These are phyloP conservation scores for Candida gigantensis DNA, from an alignment of 1,139 yeast genomes.

Conservation along the genomic window DNA sequence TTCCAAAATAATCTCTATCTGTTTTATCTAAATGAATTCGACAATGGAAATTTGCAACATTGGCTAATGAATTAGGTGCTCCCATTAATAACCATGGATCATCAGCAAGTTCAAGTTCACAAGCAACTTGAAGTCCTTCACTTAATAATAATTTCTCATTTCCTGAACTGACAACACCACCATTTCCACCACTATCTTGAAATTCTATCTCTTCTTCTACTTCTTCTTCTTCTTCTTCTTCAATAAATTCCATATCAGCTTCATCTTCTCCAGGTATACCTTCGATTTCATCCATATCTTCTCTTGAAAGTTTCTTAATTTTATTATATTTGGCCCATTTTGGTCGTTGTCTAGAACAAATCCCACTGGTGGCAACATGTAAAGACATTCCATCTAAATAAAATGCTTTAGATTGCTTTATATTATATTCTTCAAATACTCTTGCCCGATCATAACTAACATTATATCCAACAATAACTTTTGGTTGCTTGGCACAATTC, in stretches of 20 bases:
- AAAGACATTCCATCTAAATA: conserved; percentile 90
- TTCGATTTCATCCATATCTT: conserved; percentile 7
- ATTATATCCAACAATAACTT: conserved; percentile 83
- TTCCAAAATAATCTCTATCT: conserved; percentile 63
- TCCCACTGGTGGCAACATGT: conserved; percentile 88
- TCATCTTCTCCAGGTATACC: conserved; percentile 24
- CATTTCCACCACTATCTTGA: neutral
- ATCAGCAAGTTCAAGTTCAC: conserved; percentile 31
- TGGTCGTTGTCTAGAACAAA: conserved; percentile 89
- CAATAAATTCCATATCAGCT: too few relatives aligned
- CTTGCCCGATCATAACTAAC: conserved; percentile 90
- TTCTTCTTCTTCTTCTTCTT: conserved; percentile 21
- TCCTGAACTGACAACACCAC: too few relatives aligned
- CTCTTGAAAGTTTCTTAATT: conserved; percentile 20
- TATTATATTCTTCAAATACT: conserved; percentile 76
- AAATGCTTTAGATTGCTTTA: conserved; percentile 68
- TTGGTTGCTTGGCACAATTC: conserved; percentile 48
- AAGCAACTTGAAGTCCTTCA: conserved; percentile 19
- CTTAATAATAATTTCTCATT: too few relatives aligned
- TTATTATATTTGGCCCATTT: conserved; percentile 69
- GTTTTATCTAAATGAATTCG: conserved; percentile 66
- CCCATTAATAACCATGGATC: conserved; percentile 84
- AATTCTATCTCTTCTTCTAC: conserved; percentile 7
- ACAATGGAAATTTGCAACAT: conserved; percentile 82
- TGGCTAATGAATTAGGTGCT: conserved; percentile 77